Evolutionary conservation across 2,329 filamentous ascomycete genomes (phyloP), one percentile per base, ranked within the genome.

Genomic region (Teratosphaeriaceae sp.): DNA sequence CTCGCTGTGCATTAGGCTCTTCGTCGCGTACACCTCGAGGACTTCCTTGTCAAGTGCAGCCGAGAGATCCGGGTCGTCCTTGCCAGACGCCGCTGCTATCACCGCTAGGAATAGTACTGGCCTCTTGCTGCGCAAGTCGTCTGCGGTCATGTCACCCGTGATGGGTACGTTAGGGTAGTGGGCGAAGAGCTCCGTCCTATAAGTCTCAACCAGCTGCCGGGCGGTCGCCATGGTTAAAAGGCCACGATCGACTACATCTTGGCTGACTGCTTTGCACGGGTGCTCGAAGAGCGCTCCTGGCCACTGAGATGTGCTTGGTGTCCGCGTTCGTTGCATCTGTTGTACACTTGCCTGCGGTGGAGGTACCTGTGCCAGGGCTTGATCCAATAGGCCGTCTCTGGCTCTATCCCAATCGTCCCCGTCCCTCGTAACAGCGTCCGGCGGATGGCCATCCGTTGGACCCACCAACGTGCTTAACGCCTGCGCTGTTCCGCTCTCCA

Each of bases 51-150:
- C 72, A 27, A 76, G 60, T 20, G 57, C 53, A 6, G 60, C 61
- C 29, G 71, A 69, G 3, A 75, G 51, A 2, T 62, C 57, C 4
- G 54, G 44, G 75, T 67, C 68, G 49, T 81, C 76, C 8, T 76
- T 77, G 3, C 80, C 74, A 4, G 82, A 75, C 7, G 55, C 54
- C 2, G 78, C 79, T 0, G 82, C 76, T 64, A 88, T 76, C 54
- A 88, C 70, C 22, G 84, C 73, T n/a, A 85, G 70, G 55, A 88
- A 88, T 7, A 88, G 68, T 2, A 77, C 71, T 1, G 84, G 84
- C 56, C 77, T 81, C 2, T 70, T 65, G 49, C 68, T 67, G 37
- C 80, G 74, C 40, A 84, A 62, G 44, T 80, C 74, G 9, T 69
- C 66, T 4, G 71, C 74, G 2, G 75, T 76, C 34, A 70, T 74